Conservation (phyloP, 257 asterid species). For the Ehretia macrophylla region DNA sequence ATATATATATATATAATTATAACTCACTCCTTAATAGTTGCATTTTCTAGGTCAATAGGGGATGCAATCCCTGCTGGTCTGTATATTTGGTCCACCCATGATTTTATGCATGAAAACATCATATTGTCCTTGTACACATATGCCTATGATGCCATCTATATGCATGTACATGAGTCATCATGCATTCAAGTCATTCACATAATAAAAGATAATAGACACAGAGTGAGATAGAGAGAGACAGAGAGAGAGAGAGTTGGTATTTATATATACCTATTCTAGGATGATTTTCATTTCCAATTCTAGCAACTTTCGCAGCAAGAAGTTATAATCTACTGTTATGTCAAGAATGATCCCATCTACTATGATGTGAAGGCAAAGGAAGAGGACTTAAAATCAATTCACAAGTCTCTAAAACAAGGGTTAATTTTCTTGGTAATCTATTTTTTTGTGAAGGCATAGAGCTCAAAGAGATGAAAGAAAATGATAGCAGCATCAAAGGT, state of each 20-base stretch:
- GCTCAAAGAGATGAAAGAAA: conserved; percentile 19
- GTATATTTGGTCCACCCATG: too few species aligned
- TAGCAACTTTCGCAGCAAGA: conserved; percentile 53
- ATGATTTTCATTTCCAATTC: conserved; percentile 72
- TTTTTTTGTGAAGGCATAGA: neutral
- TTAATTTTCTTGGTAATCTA: neutral
- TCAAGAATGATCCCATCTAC: conserved; percentile 30
- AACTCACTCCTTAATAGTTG: too few species aligned
- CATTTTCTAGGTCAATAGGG: too few species aligned
- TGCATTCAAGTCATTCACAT: conserved; percentile 1
- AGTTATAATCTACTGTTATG: conserved; percentile 23
- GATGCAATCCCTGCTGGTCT: too few species aligned
- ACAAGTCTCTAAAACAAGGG: neutral
- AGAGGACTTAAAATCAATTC: neutral
- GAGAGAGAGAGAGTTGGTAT: conserved; percentile 44
- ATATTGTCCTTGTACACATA: conserved; percentile 7
- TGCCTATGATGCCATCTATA: conserved; percentile 17
- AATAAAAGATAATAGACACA: conserved; percentile 1
- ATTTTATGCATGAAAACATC: too few species aligned
- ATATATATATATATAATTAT: too few species aligned
- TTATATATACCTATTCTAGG: conserved; percentile 46
- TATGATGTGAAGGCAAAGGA: conserved; percentile 12
- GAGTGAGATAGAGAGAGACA: conserved; percentile 17
- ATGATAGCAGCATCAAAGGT: conserved; percentile 25
- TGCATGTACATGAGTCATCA: conserved; percentile 1